These are phyloP conservation scores for Eutrema heterophyllum DNA, from an alignment of 345 rosid genomes.

Conservation along the genomic window DNA sequence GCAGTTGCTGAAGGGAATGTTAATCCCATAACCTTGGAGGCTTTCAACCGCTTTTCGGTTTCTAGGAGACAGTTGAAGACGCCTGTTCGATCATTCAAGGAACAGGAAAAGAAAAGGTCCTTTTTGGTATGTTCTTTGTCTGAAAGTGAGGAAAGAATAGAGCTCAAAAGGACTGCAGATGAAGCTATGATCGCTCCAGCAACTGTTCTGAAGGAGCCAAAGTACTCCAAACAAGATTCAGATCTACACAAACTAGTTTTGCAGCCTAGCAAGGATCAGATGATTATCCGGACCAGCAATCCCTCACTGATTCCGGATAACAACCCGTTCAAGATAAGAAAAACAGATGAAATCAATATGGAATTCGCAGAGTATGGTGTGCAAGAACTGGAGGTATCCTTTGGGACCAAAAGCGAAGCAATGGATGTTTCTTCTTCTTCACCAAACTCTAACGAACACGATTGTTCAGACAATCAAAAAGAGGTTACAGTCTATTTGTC, in stretches of 20 bases:
- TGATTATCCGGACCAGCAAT: slow-evolving; percentile 4
- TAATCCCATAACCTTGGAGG: slow-evolving; percentile 67
- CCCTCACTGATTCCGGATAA: slow-evolving; percentile 39
- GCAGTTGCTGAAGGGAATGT: slow-evolving; percentile 76
- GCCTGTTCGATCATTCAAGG: slow-evolving; percentile 26
- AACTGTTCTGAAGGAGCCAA: slow-evolving; percentile 31
- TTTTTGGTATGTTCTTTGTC: slow-evolving; percentile 31
- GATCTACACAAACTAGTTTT: slow-evolving; percentile 43
- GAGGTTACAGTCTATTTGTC: slow-evolving; percentile 26
- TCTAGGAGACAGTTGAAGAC: slow-evolving; percentile 9
- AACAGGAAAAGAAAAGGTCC: slow-evolving; percentile 23
- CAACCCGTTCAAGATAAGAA: slow-evolving; percentile 61
- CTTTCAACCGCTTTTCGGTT: slow-evolving; percentile 42
- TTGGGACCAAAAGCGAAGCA: slow-evolving; percentile 19
- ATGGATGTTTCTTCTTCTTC: slow-evolving; percentile 13
- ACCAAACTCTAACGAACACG: not conserved
- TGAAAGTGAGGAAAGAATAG: slow-evolving; percentile 24
- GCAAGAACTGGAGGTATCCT: slow-evolving; percentile 26
- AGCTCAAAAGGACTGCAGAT: slow-evolving; percentile 23
- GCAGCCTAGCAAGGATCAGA: slow-evolving; percentile 21
- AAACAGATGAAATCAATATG: slow-evolving; percentile 28
- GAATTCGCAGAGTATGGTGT: not conserved
- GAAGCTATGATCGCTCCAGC: slow-evolving; percentile 17
- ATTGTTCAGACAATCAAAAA: not conserved
- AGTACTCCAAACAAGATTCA: slow-evolving; percentile 40